A percentile compares a stretch with the other conserved stretches of the same genome.
Evolutionary conservation across 192 early-diverging fungal genomes (phyloP).

Genomic region (Mycoemilia scoparia): DNA sequence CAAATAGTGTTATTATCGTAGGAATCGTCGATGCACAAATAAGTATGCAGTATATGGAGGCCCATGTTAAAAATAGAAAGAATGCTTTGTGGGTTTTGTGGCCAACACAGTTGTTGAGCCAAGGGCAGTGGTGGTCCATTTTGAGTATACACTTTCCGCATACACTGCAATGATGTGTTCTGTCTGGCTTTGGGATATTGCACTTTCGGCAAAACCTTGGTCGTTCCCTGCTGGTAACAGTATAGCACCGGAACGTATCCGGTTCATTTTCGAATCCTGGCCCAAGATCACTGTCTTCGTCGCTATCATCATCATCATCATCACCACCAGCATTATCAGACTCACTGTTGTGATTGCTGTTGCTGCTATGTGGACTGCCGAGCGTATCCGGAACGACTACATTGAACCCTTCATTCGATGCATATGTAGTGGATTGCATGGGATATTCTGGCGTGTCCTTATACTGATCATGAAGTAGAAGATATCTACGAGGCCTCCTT

Average conservation of each 20-base stretch:
- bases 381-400: background rate
- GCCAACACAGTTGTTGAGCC: conserved; percentile 69
- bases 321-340: conserved; percentile 3
- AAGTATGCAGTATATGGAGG: conserved; percentile 8
- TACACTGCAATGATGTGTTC: conserved; percentile 62
- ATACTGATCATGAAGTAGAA: background rate
- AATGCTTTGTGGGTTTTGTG: conserved; percentile 60
- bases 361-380: background rate
- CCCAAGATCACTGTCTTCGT: conserved; percentile 7
- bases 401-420: too few species aligned
- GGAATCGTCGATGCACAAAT: conserved; percentile 5
- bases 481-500: background rate
- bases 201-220: conserved; percentile 31
- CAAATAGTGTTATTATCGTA: too few species aligned
- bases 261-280: conserved; percentile 10
- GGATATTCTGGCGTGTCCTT: too few species aligned
- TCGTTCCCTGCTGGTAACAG: conserved; percentile 20
- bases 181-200: conserved; percentile 52
- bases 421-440: too few species aligned
- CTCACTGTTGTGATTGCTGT: background rate
- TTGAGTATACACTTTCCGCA: conserved; percentile 56
- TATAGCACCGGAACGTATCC: conserved; percentile 20
- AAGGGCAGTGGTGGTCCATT: conserved; percentile 67
- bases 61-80: conserved; percentile 35
- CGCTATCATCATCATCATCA: conserved; percentile 3